Percentiles rank a stretch among this genome's conserved stretches.
These are phyloP conservation scores for Solanum phureja DNA, from an alignment of 257 asterid genomes.

Conservation along the genomic window DNA sequence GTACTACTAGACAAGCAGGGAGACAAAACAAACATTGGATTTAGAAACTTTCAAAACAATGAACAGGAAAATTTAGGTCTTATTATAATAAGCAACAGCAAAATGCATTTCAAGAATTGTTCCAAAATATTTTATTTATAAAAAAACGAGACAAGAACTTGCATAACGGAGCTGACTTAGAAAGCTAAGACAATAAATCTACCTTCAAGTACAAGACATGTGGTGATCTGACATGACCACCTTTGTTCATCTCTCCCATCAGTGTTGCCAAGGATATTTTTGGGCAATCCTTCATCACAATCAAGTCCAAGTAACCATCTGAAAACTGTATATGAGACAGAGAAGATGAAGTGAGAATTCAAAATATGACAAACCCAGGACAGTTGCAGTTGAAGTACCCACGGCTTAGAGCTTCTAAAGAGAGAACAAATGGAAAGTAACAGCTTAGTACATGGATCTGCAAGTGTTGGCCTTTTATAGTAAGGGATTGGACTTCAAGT, in stretches of 20 bases:
- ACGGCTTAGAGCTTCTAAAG: neutral
- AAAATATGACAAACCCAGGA: neutral
- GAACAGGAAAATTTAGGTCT: neutral
- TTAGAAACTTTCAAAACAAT: neutral
- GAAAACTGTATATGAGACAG: slow-evolving; percentile 56
- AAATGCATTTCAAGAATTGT: neutral
- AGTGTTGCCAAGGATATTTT: slow-evolving; percentile 46
- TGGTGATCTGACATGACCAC: slow-evolving; percentile 79
- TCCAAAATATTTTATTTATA: neutral
- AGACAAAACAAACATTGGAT: neutral
- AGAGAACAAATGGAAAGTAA: neutral
- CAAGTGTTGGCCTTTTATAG: neutral
- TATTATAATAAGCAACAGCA: neutral
- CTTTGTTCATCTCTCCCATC: slow-evolving; percentile 52
- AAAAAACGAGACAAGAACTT: neutral
- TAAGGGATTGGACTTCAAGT: neutral
- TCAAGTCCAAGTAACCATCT: slow-evolving; percentile 89
- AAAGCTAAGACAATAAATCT: neutral
- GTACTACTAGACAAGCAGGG: neutral
- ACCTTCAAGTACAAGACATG: slow-evolving; percentile 74
- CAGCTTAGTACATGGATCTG: neutral
- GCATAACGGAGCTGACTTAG: neutral
- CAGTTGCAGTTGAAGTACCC: neutral
- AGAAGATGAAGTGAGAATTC: neutral
- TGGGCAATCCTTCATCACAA: slow-evolving; percentile 71